These are phyloP conservation scores for Austropuccinia psidii DNA, from an alignment of 1,284 basidiomycete genomes.

Conservation along the genomic window DNA sequence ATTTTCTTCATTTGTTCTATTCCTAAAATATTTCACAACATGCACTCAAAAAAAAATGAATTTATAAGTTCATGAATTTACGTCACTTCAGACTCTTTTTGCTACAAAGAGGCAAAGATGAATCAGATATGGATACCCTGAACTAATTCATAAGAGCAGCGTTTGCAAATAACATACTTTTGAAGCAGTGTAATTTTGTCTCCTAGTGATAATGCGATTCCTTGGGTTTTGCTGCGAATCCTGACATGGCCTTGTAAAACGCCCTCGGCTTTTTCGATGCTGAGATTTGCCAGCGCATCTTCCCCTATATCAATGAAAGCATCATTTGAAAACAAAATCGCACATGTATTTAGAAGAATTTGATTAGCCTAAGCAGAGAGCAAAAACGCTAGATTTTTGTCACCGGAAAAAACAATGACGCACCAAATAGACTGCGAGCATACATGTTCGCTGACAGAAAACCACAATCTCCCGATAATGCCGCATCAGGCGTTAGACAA, in stretches of 20 bases:
- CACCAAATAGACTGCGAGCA: conserved; percentile 78
- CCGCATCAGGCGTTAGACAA: conserved; percentile 86
- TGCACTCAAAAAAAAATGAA: no score
- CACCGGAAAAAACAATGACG: neutral
- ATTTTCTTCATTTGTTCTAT: no score
- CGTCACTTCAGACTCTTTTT: no score
- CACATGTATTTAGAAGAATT: neutral
- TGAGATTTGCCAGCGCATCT: conserved; percentile 92
- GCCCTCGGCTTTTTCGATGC: conserved; percentile 82
- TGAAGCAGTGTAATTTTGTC: conserved; percentile 60
- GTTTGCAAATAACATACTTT: conserved; percentile 29
- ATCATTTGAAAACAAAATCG: neutral
- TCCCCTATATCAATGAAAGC: conserved; percentile 51
- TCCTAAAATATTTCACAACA: no score
- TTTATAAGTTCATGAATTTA: no score
- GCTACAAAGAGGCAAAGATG: no score
- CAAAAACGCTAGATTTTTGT: neutral
- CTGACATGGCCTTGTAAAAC: conserved; percentile 80
- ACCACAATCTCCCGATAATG: conserved; percentile 81
- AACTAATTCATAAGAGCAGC: no score
- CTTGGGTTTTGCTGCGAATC: conserved; percentile 88
- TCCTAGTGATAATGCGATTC: conserved; percentile 85
- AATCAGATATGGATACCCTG: no score
- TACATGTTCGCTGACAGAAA: conserved; percentile 92
- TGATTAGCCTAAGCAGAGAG: neutral